Evolutionary conservation across 2,329 filamentous ascomycete genomes (phyloP), one percentile per base, ranked within the genome.

Genomic region (Penicillium olsonii): DNA sequence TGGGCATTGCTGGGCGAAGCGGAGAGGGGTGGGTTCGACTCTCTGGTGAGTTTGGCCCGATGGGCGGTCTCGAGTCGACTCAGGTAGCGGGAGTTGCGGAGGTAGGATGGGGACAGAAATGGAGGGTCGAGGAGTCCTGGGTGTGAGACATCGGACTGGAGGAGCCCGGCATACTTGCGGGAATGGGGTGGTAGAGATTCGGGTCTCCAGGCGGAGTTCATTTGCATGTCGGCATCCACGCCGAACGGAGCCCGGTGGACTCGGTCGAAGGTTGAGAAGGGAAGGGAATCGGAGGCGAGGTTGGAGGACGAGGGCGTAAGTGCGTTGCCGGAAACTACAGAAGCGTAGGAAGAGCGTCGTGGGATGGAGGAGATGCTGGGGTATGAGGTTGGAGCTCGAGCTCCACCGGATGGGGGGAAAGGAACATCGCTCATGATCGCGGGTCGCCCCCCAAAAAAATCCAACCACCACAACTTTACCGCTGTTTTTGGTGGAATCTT

Each of bases 61-160:
- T 91, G 81, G 49, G 81, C 83, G 53, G 89, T 84, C 61, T 88
- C 84, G 40, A 96, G 78, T 67, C 83, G 85, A 61, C 87, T 82
- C 45, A 92, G 84, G 70, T 96, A 92, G 63, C 84, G 83, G 12
- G 90, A 92, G 33, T 83, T 83, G 59, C 80, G 78, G 37, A 97
- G 80, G 71, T 96, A 96, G 5, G 90, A 91, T 1, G 92, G 92
- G 10, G 86, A 80, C 69, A 96, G 91, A 76, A 92, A 92, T 56
- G 57, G 63, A 37, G 34, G 65, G 57, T 54, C 69, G 63, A 48
- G 61, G 61, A 62, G 53, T 37, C 54, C 56, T 34, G 62, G 55
- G 39, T 62, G 58, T 29, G 58, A 51, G 42, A 64, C 59, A 11
- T 64, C 64, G 41, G 64, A 62, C 35, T 60, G 63, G 26, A 67